Evolutionary conservation across 2,329 filamentous ascomycete genomes (phyloP).

Genomic region (Trichophyton verrucosum): DNA sequence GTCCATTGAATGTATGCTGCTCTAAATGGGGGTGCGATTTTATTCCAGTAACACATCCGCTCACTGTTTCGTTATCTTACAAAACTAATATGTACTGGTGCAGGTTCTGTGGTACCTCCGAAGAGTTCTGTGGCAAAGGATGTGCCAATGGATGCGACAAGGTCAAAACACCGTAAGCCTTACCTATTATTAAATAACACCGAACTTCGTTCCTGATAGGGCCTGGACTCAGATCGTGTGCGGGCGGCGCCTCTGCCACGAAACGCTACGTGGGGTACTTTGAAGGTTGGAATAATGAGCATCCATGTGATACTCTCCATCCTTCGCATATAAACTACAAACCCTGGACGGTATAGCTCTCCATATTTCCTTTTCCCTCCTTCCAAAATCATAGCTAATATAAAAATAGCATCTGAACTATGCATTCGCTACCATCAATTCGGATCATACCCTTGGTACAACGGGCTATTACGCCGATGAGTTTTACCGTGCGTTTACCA

Average conservation of each 20-base stretch:
- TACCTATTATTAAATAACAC: background rate
- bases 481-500: conserved; percentile 5
- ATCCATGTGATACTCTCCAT: conserved; percentile 5
- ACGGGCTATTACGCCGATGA: conserved; percentile 1
- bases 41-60: background rate
- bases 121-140: background rate
- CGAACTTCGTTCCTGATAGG: background rate
- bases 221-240: conserved; percentile 5
- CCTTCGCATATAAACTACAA: conserved; percentile 8
- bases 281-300: conserved; percentile 20
- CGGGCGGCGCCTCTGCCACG: conserved; percentile 3
- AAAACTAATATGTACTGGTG: background rate
- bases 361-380: background rate
- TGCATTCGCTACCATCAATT: conserved; percentile 25
- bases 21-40: conserved; percentile 18
- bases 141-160: conserved; percentile 4
- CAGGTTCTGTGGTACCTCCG: conserved; percentile 7
- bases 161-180: conserved; percentile 6
- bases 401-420: conserved; percentile 20
- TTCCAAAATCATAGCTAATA: background rate
- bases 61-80: background rate
- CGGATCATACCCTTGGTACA: background rate
- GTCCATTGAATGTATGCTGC: conserved; percentile 31
- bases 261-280: conserved; percentile 26
- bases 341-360: conserved; percentile 6